Conservation (phyloP, 2,329 filamentous ascomycete species). For the Paraphaeosphaeria sporulosa region DNA sequence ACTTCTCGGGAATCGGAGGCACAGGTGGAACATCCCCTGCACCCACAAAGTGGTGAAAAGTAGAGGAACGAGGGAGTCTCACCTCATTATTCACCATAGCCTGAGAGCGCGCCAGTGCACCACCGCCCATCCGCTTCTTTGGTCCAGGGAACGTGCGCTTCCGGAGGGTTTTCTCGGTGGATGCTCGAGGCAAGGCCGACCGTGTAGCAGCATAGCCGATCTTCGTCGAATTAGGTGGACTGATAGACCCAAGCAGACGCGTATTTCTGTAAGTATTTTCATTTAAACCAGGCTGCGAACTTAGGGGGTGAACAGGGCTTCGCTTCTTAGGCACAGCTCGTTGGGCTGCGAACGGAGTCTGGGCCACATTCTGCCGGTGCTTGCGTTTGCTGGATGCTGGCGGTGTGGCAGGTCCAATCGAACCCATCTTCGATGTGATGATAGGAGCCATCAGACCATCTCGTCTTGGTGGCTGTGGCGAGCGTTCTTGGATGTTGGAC, state of each 20-base stretch:
- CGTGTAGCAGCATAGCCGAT: constrained; percentile 2
- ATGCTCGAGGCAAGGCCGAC: constrained; percentile 21
- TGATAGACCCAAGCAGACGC: constrained; percentile 25
- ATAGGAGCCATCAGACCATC: constrained; percentile 28
- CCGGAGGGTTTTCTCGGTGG: constrained; percentile 27
- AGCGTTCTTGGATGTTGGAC: constrained; percentile 31
- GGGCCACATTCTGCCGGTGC: constrained; percentile 24
- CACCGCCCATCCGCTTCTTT: constrained; percentile 28
- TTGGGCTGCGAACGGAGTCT: constrained; percentile 32
- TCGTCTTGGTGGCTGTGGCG: constrained; percentile 21
- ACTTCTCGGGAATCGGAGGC: constrained; percentile 33
- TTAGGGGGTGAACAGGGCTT: constrained; percentile 3
- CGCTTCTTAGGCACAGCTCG: constrained; percentile 20
- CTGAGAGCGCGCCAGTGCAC: constrained; percentile 30
- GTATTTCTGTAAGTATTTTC: constrained; percentile 19
- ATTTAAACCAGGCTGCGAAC: constrained; percentile 2
- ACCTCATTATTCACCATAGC: constrained; percentile 39
- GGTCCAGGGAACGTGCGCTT: constrained; percentile 31
- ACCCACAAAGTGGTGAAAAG: constrained; percentile 34
- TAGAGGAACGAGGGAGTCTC: constrained; percentile 41
- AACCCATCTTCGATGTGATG: constrained; percentile 23
- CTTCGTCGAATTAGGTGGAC: constrained; percentile 24
- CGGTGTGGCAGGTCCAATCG: constrained; percentile 26
- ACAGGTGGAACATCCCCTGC: constrained; percentile 30
- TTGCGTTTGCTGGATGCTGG: constrained; percentile 25